Conservation (phyloP, 345 rosid genomes). For the Moricandia moricandioides region DNA sequence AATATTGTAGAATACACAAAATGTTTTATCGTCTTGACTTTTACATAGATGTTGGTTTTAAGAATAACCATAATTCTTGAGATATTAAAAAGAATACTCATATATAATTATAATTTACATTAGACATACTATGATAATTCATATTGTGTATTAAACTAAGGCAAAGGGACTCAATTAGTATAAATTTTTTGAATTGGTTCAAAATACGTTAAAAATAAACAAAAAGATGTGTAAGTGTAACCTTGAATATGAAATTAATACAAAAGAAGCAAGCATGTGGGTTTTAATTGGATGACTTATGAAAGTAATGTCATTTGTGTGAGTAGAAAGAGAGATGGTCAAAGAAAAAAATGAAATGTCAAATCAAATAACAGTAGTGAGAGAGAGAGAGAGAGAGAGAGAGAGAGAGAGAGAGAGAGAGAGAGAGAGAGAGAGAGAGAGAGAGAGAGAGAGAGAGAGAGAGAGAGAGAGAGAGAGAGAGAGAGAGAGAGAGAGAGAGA, state of each 20-base stretch:
- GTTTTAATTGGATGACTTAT: constrained; percentile 28
- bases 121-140: neutral
- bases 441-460: too few relatives aligned
- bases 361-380: constrained; percentile 34
- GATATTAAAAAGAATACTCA: neutral
- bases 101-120: neutral
- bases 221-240: neutral
- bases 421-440: too few relatives aligned
- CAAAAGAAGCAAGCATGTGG: constrained; percentile 28
- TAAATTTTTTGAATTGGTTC: neutral
- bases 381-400: constrained; percentile 13
- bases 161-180: neutral
- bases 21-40: neutral
- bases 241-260: constrained; percentile 19
- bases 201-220: neutral
- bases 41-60: neutral
- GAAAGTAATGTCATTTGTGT: constrained; percentile 28
- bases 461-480: too few relatives aligned
- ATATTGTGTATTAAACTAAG: neutral
- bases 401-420: too few relatives aligned
- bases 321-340: constrained; percentile 38
- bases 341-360: constrained; percentile 39
- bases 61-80: neutral
- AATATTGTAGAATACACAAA: neutral
- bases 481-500: too few relatives aligned